Base-by-base conservation (phyloP, 2,329 filamentous ascomycete species). In the Penicillium capsulatum region DNA sequence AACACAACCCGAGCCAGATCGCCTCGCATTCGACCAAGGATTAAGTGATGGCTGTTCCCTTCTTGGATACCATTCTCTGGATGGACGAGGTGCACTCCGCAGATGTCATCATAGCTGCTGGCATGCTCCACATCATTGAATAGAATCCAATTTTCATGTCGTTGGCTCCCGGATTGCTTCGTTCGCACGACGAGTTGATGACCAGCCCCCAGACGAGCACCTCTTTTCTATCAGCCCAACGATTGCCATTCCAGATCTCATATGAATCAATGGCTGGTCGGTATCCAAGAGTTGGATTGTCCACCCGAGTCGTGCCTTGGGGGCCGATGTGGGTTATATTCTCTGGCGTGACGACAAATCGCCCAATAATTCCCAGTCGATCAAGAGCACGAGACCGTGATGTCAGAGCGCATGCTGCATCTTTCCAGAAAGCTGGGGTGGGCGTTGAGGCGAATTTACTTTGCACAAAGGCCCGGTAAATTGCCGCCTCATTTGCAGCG, bases 121-220 rank as follows among this genome's bases (percentile, higher is more conserved):
- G 62, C 58, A 31, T 71, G 65, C 6, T 72, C 65, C 4, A 73
- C 60, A 10, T 76, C 72, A 39, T 71, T 71, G 50, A 77, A 80
- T 2, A 71, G 66, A 24, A 69, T 65, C 75, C 76, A 81, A 20
- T 58, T 57, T 40, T 61, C 62, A 38, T 57, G 53, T 31, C 28
- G 39, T 11, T 45, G 51, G 37, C 34, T 46, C 9, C 67, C 70
- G 16, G 67, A 67, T 38, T 72, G 63, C 49, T 70, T 73, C 8
- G 71, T 63, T 14, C 74, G 66, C 40, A 80, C 45, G 3, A 75
- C 61, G 7, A 83, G 55, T 41, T 78, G 71, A 2, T 79, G 73
- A 1, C 76, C 80, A 9, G 79, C 79, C 78, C 78, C 71, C 77
- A 81, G 2, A 71, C 75, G 6, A 83, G 57, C 0, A 77, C 70